Base-by-base conservation (phyloP, 2,329 filamentous ascomycete species). In the Pseudocercospora fijiensis region DNA sequence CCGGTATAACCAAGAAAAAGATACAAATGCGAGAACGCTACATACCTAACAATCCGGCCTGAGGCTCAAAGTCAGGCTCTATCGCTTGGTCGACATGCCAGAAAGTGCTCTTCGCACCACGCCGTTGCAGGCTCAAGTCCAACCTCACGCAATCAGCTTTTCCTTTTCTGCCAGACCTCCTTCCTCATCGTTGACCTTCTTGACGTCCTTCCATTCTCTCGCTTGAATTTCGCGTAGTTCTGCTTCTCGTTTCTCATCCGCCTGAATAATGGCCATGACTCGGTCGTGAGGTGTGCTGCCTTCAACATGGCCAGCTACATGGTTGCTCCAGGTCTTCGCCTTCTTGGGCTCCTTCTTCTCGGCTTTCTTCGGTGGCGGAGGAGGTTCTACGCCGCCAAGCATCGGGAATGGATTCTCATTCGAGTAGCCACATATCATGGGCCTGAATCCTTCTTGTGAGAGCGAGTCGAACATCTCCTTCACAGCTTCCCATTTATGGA, bases 401-500 rank as follows among this genome's bases (percentile, higher is more conserved):
- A 74, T 74, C 3, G 73, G 74, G 49, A 73, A 76, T 0, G 74
- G 74, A 61, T 75, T 75, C 63, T 76, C 74, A 27, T 67, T 70
- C 1, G 67, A 69, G 64, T 69, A 76, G 53, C 74, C 74, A 16
- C 74, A 57, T 9, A 76, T 65, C 67, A 74, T 71, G 5, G 74
- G 74, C 9, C 74, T 68, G 64, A 74, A 74, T 16, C 73, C 73
- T 60, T 71, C 63, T 20, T 64, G 62, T 22, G 71, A 69, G 8
- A 76, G 71, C 4, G 67, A 69, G 59, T 75, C 72, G 63, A 74
- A 74, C 72, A 74, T 75, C 16, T 75, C 73, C 53, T 73, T 72
- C 9, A 76, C 74, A 0, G 71, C 69, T 52, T 67, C 66, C 57
- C 67, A 68, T 55, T 71, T 66, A 58, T 71, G 67, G 3, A 75